phyloP scores from a whole-genome alignment of 1,139 yeast species.

The Kurtzmaniella quercitrusa region DNA sequence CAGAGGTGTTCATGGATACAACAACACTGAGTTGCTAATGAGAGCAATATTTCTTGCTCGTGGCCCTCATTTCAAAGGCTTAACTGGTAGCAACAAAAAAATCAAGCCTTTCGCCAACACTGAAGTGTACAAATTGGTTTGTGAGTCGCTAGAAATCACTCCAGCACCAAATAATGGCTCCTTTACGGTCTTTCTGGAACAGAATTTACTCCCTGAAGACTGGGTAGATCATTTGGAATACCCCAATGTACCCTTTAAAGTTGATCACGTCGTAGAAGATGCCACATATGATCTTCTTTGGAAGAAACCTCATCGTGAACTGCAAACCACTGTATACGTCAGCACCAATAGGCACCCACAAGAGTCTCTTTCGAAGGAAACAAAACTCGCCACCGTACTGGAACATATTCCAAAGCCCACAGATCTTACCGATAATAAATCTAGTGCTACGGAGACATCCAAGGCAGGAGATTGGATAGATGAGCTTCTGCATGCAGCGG shows the following conservation, averaged over 20 bases:
- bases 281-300: constrained; percentile 53
- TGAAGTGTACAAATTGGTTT: constrained; percentile 70
- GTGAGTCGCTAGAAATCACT: constrained; percentile 57
- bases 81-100: constrained; percentile 23
- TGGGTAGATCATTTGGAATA: constrained; percentile 56
- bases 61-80: constrained; percentile 67
- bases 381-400: constrained; percentile 17
- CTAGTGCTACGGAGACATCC: not conserved
- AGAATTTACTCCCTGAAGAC: constrained; percentile 33
- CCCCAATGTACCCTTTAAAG: constrained; percentile 55
- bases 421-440: constrained; percentile 16
- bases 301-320: constrained; percentile 19
- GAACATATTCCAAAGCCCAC: constrained; percentile 33
- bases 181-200: constrained; percentile 1
- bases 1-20: constrained; percentile 81
- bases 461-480: not conserved
- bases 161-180: constrained; percentile 66
- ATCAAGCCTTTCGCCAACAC: constrained; percentile 66
- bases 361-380: constrained; percentile 27
- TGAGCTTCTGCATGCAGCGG: not conserved
- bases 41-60: constrained; percentile 73
- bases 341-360: constrained; percentile 22
- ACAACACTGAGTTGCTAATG: constrained; percentile 73
- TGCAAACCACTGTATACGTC: constrained; percentile 14
- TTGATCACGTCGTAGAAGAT: constrained; percentile 40